Base-by-base conservation (phyloP, 148 eudicot species). In the Limonium bicolor region DNA sequence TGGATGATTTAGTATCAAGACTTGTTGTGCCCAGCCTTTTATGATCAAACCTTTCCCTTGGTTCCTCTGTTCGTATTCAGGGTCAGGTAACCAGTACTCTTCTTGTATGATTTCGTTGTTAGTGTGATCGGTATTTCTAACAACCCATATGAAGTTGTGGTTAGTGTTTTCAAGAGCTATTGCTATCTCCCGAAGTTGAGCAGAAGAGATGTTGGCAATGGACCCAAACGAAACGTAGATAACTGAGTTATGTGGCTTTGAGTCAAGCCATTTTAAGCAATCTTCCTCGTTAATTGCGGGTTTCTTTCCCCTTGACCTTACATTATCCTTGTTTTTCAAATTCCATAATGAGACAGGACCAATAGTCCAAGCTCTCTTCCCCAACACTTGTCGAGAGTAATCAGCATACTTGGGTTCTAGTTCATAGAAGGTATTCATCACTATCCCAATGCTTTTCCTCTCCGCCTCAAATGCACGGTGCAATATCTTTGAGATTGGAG, bases 11-110 rank as follows among this genome's bases (percentile, higher is more conserved):
- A 66, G 61, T 29, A 67, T 67, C 17, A 51, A 4, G 24, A 67
- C 30, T 53, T 61, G 72, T 1, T 66, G 72, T 7, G 67, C 67
- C 72, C 67, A 61, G 0, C 67, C 72, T 27, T 38, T 46, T 41
- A 61, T 61, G 6, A 66, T 48, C 37, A 67, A 23, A 2, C 72
- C 72, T 15, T 41, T 61, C 0, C 43, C 59, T 29, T 41, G 12
- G 25, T 44, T 25, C 29, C 54, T 56, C 1, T 46, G 35, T 37
- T 57, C 67, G n/a, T 56, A 67, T 15, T 50, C 66, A n/a, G n/a
- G n/a, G 3, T 36, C 13, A 1, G 60, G 59, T 34, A 56, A 7
- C 59, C 51, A 30, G 2, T 46, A 50, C 41, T 38, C 46, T 1
- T 7, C 29, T 10, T 12, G 62, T 0, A 14, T 48, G n/a, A n/a